Conservation (phyloP, 1,139 yeast species). For the Diutina sp. region DNA sequence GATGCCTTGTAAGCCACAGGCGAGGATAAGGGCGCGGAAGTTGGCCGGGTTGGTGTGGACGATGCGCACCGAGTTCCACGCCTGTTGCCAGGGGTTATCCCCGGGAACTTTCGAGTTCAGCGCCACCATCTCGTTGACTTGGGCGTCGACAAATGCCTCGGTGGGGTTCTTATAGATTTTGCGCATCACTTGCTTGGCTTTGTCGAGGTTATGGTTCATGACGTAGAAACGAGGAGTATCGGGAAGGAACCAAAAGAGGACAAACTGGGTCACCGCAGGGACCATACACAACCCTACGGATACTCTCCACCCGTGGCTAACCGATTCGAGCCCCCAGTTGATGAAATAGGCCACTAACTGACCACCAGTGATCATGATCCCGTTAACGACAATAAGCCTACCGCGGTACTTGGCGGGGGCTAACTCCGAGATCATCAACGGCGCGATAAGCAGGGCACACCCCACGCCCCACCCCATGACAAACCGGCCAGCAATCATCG, state of each 20-base stretch:
- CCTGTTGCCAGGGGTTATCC: slow-evolving; percentile 33
- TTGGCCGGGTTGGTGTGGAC: slow-evolving; percentile 71
- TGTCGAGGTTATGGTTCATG: slow-evolving; percentile 48
- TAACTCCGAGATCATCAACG: slow-evolving; percentile 79
- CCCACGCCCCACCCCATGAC: slow-evolving; percentile 96
- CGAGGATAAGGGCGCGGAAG: slow-evolving; percentile 75
- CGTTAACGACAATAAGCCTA: slow-evolving; percentile 57
- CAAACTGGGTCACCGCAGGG: slow-evolving; percentile 73
- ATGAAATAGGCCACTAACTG: slow-evolving; percentile 85
- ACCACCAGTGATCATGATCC: slow-evolving; percentile 76
- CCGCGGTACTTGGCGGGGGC: slow-evolving; percentile 92
- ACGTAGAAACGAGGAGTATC: slow-evolving; percentile 90
- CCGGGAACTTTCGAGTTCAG: slow-evolving; percentile 59
- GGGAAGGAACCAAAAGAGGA: slow-evolving; percentile 73
- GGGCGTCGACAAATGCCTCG: slow-evolving; percentile 41
- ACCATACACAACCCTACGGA: slow-evolving; percentile 82
- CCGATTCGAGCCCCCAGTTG: slow-evolving; percentile 75
- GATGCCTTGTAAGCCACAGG: slow-evolving; percentile 88
- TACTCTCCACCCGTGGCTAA: slow-evolving; percentile 83
- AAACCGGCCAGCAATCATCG: slow-evolving; percentile 84
- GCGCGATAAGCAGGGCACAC: slow-evolving; percentile 81
- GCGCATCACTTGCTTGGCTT: slow-evolving; percentile 53
- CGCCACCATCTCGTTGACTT: slow-evolving; percentile 43
- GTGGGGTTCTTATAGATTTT: slow-evolving; percentile 47
- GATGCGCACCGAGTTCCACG: slow-evolving; percentile 52